Evolutionary conservation across 164 flowering plant species (phyloP), one percentile per base, ranked within the genome.

Genomic region (Vitis amurensis): DNA sequence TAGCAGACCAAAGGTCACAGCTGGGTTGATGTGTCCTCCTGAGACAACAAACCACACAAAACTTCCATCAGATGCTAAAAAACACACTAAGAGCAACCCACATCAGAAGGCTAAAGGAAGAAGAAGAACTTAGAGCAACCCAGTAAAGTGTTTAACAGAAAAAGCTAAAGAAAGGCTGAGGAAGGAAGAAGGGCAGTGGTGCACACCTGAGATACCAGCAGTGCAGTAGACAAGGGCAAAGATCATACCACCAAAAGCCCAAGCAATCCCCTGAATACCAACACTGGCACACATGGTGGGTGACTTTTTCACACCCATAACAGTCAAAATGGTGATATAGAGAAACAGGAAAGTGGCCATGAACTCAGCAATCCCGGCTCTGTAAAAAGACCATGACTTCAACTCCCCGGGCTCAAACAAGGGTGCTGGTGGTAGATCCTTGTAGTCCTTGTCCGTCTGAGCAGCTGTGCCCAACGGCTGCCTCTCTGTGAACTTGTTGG

Each of bases 201-300:
- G 52, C 69, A 61, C 7, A 87, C 91, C 91, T 68, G 91, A 87
- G 71, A 87, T 85, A 64, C 91, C 91, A 60, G 91, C 91, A 74
- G 91, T 87, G 77, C 89, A 85, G 87, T 87, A 87, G 62, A 87
- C 91, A 64, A 87, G 89, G 29, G 86, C 87, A 71, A 87, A 85
- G 73, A 87, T 87, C 88, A 85, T 87, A 51, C 90, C 90, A 69
- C 90, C 90, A 77, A 87, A 87, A 56, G 90, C 88, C 90, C 90
- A 86, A 71, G 88, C 90, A 64, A 86, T 83, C 1, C 90, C 90
- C 63, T 86, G 90, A 62, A 81, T 82, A 44, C 91, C 91, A 19
- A 85, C 91, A 66, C 84, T 61, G 30, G 78, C 66, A 68, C 91
- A 87, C 81, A 72, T 87, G 76, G 27, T 64, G 8, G 64, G 30